phyloP scores from a whole-genome alignment of 805 yeast genomes.

The Kodamaea kakaduensis region DNA sequence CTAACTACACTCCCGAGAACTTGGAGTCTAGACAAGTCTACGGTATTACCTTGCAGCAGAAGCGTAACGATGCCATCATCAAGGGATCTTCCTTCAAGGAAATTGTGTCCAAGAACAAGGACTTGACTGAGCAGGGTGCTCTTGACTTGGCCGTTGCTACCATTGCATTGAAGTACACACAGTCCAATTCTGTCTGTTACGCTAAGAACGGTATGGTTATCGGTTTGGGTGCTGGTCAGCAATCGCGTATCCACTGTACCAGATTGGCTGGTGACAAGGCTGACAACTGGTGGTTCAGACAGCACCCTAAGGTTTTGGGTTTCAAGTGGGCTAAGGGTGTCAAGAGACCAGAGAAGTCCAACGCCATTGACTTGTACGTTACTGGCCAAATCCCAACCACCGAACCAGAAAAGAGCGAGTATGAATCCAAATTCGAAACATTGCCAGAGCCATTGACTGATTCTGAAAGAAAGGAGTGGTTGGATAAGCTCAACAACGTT shows the following conservation, averaged over 20 bases:
- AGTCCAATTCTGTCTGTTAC: slow-evolving; percentile 96
- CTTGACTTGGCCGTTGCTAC: slow-evolving; percentile 96
- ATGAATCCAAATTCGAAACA: slow-evolving; percentile 80
- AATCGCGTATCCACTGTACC: slow-evolving; percentile 98
- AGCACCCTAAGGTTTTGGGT: slow-evolving; percentile 88
- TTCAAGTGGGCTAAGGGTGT: slow-evolving; percentile 98
- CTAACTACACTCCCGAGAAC: slow-evolving; percentile 78
- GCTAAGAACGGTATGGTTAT: slow-evolving; percentile 99
- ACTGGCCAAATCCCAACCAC: slow-evolving; percentile 85
- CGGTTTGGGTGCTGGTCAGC: slow-evolving; percentile 99
- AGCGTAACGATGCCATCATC: slow-evolving; percentile 96
- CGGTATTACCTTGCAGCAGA: slow-evolving; percentile 93
- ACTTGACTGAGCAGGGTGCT: slow-evolving; percentile 84
- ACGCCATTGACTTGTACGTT: slow-evolving; percentile 93
- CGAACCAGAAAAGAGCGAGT: slow-evolving; percentile 92
- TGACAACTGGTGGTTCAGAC: slow-evolving; percentile 99
- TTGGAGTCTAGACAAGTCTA: slow-evolving; percentile 92
- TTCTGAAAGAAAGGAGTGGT: slow-evolving; percentile 87
- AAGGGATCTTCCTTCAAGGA: slow-evolving; percentile 87
- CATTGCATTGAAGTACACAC: slow-evolving; percentile 94
- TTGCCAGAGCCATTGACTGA: slow-evolving; percentile 80
- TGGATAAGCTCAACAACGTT: slow-evolving; percentile 72
- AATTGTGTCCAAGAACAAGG: slow-evolving; percentile 82
- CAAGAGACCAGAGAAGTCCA: slow-evolving; percentile 97
- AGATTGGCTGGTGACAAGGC: slow-evolving; percentile 99